These are phyloP conservation scores for Krasilnikovozyma curviuscula DNA, from an alignment of 768 basidiomycete genomes.

Conservation along the genomic window DNA sequence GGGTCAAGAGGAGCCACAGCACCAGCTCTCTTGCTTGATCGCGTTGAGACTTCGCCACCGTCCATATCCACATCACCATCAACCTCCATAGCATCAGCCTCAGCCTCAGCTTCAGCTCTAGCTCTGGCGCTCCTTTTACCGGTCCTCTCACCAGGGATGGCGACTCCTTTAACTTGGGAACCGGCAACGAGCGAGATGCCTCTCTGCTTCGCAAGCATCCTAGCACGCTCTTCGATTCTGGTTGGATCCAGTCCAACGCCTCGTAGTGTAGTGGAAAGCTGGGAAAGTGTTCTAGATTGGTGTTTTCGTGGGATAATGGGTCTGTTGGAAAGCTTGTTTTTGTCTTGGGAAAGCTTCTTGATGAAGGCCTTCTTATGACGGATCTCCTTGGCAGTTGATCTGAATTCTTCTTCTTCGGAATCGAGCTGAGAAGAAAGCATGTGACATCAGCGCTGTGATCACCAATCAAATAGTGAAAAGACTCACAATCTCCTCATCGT, in stretches of 20 bases:
- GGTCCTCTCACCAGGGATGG: conserved; percentile 11
- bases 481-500: conserved; percentile 57
- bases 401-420: conserved; percentile 26
- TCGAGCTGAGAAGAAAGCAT: not conserved
- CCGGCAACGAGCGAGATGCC: conserved; percentile 16
- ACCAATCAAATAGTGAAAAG: conserved; percentile 28
- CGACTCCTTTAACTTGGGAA: conserved; percentile 1
- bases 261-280: conserved; percentile 63
- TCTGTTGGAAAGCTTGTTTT: conserved; percentile 75
- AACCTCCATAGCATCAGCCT: conserved; percentile 22
- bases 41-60: conserved; percentile 25
- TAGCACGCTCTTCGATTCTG: conserved; percentile 71
- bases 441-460: not conserved
- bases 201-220: conserved; percentile 53
- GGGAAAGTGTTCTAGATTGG: conserved; percentile 44
- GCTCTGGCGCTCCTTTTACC: conserved; percentile 32
- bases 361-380: conserved; percentile 43
- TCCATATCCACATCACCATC: conserved; percentile 7
- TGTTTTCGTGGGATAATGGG: conserved; percentile 50
- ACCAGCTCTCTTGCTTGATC: conserved; percentile 43
- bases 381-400: conserved; percentile 46
- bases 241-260: conserved; percentile 77
- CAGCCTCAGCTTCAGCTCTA: conserved; percentile 46
- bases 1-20: conserved; percentile 36
- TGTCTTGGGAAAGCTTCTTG: conserved; percentile 34